A percentile compares a stretch with the other conserved stretches of the same genome.
Evolutionary conservation across 2,329 filamentous ascomycete genomes (phyloP).

Genomic region (Trichoderma sp.): DNA sequence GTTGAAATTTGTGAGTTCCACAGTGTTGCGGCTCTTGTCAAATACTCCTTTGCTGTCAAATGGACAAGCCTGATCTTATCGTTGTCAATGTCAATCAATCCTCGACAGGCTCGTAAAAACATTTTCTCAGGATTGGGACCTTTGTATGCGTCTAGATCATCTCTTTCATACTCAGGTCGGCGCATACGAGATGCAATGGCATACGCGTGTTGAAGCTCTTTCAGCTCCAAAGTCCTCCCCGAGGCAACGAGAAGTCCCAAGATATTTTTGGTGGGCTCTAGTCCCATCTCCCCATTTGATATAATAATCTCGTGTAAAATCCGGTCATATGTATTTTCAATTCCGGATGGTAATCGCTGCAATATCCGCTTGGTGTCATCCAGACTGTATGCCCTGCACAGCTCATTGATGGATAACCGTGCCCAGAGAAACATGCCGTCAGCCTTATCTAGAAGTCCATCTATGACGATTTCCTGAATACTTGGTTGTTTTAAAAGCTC

Average conservation of each 20-base stretch:
- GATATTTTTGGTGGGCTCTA: background rate
- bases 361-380: background rate
- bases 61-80: background rate
- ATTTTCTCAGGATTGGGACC: background rate
- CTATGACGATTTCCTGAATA: background rate
- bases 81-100: background rate
- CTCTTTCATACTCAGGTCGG: background rate
- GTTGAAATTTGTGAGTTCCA: background rate
- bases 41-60: background rate
- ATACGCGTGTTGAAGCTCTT: background rate
- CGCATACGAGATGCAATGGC: background rate
- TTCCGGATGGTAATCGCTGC: background rate
- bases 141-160: background rate
- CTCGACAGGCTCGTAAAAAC: background rate
- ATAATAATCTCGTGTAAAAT: background rate
- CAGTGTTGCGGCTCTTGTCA: background rate
- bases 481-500: background rate
- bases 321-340: background rate
- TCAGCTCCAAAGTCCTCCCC: background rate
- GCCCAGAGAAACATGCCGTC: background rate
- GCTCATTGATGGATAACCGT: background rate
- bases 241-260: background rate
- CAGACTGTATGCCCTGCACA: background rate
- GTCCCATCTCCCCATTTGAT: background rate
- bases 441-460: background rate